phyloP scores from a whole-genome alignment of 2,329 filamentous ascomycete species.

The Aspergillus tamarii region DNA sequence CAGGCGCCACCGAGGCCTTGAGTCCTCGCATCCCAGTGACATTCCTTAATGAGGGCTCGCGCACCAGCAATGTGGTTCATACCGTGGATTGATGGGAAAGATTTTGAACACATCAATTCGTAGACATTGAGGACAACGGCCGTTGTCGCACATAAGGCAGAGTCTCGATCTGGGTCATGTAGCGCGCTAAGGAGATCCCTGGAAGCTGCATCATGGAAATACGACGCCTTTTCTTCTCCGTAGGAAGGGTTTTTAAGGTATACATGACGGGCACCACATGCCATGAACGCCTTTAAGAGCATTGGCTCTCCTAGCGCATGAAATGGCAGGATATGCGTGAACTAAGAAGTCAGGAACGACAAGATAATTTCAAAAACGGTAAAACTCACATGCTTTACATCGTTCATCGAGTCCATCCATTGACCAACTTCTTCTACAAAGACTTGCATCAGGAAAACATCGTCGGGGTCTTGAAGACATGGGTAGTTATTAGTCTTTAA shows the following conservation, averaged over 20 bases:
- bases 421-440: slow-evolving; percentile 88
- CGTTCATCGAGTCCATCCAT: slow-evolving; percentile 94
- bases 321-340: slow-evolving; percentile 81
- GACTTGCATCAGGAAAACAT: slow-evolving; percentile 86
- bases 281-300: slow-evolving; percentile 84
- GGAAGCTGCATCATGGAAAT: slow-evolving; percentile 86
- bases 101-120: slow-evolving; percentile 85
- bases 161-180: slow-evolving; percentile 83
- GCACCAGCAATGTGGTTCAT: slow-evolving; percentile 90
- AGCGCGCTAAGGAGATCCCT: slow-evolving; percentile 74
- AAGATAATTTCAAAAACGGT: neutral
- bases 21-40: slow-evolving; percentile 80
- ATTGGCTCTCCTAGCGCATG: slow-evolving; percentile 81
- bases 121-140: slow-evolving; percentile 90
- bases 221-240: slow-evolving; percentile 74
- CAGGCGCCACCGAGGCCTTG: slow-evolving; percentile 81
- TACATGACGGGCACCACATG: slow-evolving; percentile 83
- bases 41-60: slow-evolving; percentile 83
- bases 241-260: slow-evolving; percentile 71
- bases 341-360: slow-evolving; percentile 48
- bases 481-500: slow-evolving; percentile 56
- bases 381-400: slow-evolving; percentile 68
- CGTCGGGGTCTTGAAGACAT: slow-evolving; percentile 73
- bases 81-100: slow-evolving; percentile 60
- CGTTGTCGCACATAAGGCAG: slow-evolving; percentile 80